Evolutionary conservation across 164 flowering plant genomes (phyloP), one percentile per base, ranked within the genome.

Genomic region (Saururus chinensis): DNA sequence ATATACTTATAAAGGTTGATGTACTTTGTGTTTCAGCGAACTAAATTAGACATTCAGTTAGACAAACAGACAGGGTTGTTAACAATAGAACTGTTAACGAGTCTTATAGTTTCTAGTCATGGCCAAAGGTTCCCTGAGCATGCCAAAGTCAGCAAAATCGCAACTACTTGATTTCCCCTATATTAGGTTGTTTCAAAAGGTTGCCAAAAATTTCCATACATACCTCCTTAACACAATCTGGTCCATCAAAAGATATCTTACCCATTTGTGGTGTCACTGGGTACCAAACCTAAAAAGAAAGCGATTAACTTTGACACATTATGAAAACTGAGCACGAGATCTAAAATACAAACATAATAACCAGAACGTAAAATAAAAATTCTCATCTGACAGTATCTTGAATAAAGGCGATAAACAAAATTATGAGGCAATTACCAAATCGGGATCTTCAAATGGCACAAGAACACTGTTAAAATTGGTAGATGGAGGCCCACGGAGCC

Each of bases 151-250:
- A 8, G 17, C 14, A 45, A 12, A 41, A 12, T 45, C 2, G 17
- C 14, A 45, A 45, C 14, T 45, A 45, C 17, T 17, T 17, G 17
- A 45, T 45, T 12, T 12, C 17, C 45, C 49, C 1, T 17, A 12
- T 2, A 45, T 12, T 45, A 8, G 17, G 11, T 17, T 12, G 49
- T 45, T 45, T 45, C 14, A 45, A 45, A 45, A 0, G 17, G 17
- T 45, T 12, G 17, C 17, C 49, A 45, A 45, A 8, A 45, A 8
- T 12, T 45, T 45, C 4, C 17, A 45, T 12, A 45, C 14, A 23
- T 55, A 92, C 98, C 96, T 92, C 88, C 64, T 80, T 75, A 67
- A 85, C 77, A 76, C 98, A 92, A 71, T 92, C 96, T 42, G 95
- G 95, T 53, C 88, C 92, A 66, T 84, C 77, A 70, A 84, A 89